Evolutionary conservation across 176 grass and related monocot species (phyloP).

Genomic region (Ananas comosus): DNA sequence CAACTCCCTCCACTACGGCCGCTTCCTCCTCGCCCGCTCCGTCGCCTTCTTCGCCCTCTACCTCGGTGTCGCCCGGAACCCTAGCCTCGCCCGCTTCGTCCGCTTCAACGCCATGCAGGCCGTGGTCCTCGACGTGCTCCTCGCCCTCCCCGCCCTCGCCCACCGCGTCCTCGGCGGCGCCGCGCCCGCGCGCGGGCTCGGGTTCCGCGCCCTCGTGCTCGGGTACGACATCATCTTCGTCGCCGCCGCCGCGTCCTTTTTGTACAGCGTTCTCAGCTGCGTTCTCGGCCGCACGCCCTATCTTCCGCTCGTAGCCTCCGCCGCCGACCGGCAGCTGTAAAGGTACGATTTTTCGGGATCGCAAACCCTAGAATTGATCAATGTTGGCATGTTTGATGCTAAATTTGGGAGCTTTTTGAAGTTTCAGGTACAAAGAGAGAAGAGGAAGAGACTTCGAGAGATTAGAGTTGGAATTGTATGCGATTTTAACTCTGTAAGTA

Average conservation of each 20-base stretch:
- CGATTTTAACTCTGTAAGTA: no score
- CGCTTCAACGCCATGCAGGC: constrained; percentile 48
- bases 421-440: no score
- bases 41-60: constrained; percentile 44
- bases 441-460: no score
- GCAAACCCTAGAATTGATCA: no score
- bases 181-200: constrained; percentile 12
- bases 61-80: constrained; percentile 33
- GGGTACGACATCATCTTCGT: constrained; percentile 26
- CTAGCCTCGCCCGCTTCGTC: constrained; percentile 38
- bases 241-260: constrained; percentile 14
- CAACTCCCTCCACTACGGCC: constrained; percentile 31
- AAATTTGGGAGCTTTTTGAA: no score
- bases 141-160: constrained; percentile 27
- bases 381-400: no score
- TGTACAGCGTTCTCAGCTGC: constrained; percentile 24
- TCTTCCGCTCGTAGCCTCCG: constrained; percentile 22
- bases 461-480: no score
- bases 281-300: constrained; percentile 27
- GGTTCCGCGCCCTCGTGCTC: constrained; percentile 18
- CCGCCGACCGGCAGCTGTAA: constrained; percentile 28
- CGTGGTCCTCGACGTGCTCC: constrained; percentile 30
- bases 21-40: constrained; percentile 28
- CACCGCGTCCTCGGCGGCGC: constrained; percentile 25
- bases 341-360: background rate